Evolutionary conservation across 495 filamentous ascomycete species (phyloP), one percentile per base, ranked within the genome.

Genomic region (Evansstolkia leycettana): DNA sequence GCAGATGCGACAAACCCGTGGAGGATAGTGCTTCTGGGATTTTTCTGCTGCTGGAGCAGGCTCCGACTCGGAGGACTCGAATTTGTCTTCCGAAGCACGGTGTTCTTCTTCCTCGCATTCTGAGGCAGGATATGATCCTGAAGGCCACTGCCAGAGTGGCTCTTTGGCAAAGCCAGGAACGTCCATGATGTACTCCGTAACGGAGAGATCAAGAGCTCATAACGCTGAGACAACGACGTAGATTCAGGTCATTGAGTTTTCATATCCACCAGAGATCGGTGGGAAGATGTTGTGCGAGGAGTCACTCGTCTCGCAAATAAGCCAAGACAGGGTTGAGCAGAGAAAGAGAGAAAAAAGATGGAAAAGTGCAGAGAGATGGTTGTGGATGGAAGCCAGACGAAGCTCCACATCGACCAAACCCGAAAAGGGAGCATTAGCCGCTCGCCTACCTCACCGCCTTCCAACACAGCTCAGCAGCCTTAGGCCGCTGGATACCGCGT

Each of bases 1-100:
- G 51, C 90, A 98, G 43, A 98, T 98, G 34, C 90, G 84, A 55
- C 90, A 98, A 36, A 72, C 79, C 29, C 87, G 75, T 16, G 79
- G 68, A 17, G 68, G 64, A 51, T 80, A 87, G 44, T 71, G 65
- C 40, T 58, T 66, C 42, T 58, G 46, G 14, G 54, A 37, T 33
- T 47, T 50, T 12, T 48, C 50, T 5, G 7, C 4, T 3, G 13
- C 14, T 19, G 31, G 27, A 6, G 5, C 5, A 29, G 27, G 13
- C 4, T n/a, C 27, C 5, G 10, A 3, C 4, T 14, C 27, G 11
- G 13, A 5, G 6, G 17, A 34, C 14, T 18, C 32, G 15, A 18
- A 2, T 6, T 17, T 7, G 17, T 18, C 28, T 15, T 29, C 28
- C 24, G n/a, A 7, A 26, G n/a, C 24, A 26, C n/a, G 24, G n/a